A percentile compares a stretch with the other conserved stretches of the same genome.
phyloP scores from a whole-genome alignment of 1,284 basidiomycete species.

The Rhodotorula sp. region DNA sequence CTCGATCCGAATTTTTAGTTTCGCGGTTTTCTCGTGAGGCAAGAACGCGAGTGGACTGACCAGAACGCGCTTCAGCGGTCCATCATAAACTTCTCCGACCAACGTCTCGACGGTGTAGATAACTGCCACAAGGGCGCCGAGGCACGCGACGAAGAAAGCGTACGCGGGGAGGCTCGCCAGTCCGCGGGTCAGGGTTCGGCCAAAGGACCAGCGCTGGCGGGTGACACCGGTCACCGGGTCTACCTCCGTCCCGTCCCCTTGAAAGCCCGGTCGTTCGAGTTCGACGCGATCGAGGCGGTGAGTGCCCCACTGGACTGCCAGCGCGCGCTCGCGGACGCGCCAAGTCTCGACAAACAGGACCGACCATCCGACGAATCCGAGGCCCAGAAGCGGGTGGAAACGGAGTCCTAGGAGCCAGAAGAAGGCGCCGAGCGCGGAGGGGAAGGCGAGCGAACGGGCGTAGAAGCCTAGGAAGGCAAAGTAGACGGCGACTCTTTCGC shows the following conservation, averaged over 20 bases:
- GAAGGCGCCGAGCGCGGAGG: slow-evolving; percentile 46
- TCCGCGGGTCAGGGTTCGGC: slow-evolving; percentile 16
- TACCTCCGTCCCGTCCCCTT: slow-evolving; percentile 41
- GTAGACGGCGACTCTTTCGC: slow-evolving; percentile 83
- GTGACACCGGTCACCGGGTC: slow-evolving; percentile 40
- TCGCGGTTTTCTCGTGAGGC: neutral
- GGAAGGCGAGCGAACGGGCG: slow-evolving; percentile 51
- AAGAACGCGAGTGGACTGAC: slow-evolving; percentile 55
- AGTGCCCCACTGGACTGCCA: slow-evolving; percentile 77
- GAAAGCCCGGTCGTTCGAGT: slow-evolving; percentile 66
- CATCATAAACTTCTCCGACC: slow-evolving; percentile 65
- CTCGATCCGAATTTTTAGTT: neutral
- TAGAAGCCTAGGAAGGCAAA: slow-evolving; percentile 84
- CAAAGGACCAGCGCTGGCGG: slow-evolving; percentile 26
- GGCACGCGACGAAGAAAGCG: slow-evolving; percentile 65
- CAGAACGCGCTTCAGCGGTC: slow-evolving; percentile 73
- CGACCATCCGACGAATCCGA: slow-evolving; percentile 72
- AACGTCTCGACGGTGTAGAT: slow-evolving; percentile 51
- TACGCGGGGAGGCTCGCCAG: slow-evolving; percentile 76
- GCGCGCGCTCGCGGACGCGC: slow-evolving; percentile 74
- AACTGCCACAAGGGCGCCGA: slow-evolving; percentile 56
- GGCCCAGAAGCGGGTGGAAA: slow-evolving; percentile 76
- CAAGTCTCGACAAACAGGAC: slow-evolving; percentile 84
- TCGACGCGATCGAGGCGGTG: slow-evolving; percentile 73
- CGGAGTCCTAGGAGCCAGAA: slow-evolving; percentile 57